A percentile compares a stretch with the other conserved stretches of the same genome.
Conservation (phyloP, 805 yeast species). For the Kazachstania psychrophila region DNA sequence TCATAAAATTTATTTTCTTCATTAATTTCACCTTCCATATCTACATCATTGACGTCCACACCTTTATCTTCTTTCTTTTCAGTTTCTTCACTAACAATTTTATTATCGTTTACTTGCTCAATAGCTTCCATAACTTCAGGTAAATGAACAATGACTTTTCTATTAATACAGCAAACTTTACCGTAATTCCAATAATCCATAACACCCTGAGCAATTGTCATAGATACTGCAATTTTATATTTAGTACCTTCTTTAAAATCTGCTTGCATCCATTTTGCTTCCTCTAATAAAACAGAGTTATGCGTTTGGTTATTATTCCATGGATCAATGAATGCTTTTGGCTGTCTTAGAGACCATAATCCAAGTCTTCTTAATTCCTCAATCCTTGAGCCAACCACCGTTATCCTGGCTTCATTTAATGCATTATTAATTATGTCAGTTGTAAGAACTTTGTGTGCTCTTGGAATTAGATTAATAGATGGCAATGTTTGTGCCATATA, state of each 20-base stretch:
- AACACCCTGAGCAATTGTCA: constrained; percentile 61
- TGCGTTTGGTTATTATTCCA: constrained; percentile 40
- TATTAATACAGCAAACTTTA: constrained; percentile 52
- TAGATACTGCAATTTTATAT: constrained; percentile 61
- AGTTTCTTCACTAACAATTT: not conserved
- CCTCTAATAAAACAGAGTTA: constrained; percentile 67
- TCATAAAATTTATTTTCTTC: constrained; percentile 4
- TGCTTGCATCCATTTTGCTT: constrained; percentile 74
- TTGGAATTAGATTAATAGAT: constrained; percentile 65
- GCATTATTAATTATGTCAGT: constrained; percentile 82
- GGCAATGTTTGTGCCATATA: constrained; percentile 86
- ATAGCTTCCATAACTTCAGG: not conserved
- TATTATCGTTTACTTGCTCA: not conserved
- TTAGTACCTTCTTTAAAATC: constrained; percentile 67
- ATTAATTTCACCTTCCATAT: not conserved
- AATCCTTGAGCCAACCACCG: constrained; percentile 80
- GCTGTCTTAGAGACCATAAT: constrained; percentile 88
- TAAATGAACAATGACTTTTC: constrained; percentile 29
- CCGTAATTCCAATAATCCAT: constrained; percentile 75
- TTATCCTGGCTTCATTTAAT: constrained; percentile 79
- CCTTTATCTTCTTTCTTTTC: not conserved
- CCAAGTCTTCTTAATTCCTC: constrained; percentile 84
- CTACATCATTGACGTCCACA: constrained; percentile 4
- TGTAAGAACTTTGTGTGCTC: constrained; percentile 77
- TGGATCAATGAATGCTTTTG: constrained; percentile 63